Conservation (phyloP, 1,284 basidiomycete species). For the Chondrostereum purpureum region DNA sequence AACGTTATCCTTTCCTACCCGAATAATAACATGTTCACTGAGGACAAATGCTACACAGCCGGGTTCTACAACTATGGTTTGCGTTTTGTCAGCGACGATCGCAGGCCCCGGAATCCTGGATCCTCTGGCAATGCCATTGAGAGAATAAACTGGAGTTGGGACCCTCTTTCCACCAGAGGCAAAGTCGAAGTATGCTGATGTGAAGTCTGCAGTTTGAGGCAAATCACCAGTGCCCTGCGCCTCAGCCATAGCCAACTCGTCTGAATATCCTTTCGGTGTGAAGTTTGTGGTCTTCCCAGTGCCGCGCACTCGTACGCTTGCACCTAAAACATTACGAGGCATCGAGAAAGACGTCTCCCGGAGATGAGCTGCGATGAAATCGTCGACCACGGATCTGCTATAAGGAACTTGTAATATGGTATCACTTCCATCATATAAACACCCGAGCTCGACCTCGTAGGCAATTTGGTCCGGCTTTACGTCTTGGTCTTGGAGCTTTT, state of each 20-base stretch:
- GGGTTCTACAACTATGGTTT: constrained; percentile 53
- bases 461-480: constrained; percentile 1
- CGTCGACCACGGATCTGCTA: background rate
- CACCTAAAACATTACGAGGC: constrained; percentile 8
- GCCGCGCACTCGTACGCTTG: constrained; percentile 9
- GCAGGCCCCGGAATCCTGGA: constrained; percentile 49
- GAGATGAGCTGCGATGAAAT: constrained; percentile 7
- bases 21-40: constrained; percentile 8
- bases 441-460: constrained; percentile 6
- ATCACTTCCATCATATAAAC: constrained; percentile 36
- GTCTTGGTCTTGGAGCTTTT: constrained; percentile 6
- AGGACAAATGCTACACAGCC: constrained; percentile 14
- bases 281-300: constrained; percentile 4
- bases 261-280: constrained; percentile 2
- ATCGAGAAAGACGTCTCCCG: constrained; percentile 8
- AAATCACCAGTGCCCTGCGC: background rate
- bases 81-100: constrained; percentile 61
- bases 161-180: constrained; percentile 45
- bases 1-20: constrained; percentile 1
- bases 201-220: background rate
- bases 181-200: constrained; percentile 8
- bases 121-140: constrained; percentile 42
- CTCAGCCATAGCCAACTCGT: background rate
- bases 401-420: constrained; percentile 5
- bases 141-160: constrained; percentile 49